These are phyloP conservation scores for Kurtzmaniella quercitrusa DNA, from an alignment of 1,139 yeast genomes.

Conservation along the genomic window DNA sequence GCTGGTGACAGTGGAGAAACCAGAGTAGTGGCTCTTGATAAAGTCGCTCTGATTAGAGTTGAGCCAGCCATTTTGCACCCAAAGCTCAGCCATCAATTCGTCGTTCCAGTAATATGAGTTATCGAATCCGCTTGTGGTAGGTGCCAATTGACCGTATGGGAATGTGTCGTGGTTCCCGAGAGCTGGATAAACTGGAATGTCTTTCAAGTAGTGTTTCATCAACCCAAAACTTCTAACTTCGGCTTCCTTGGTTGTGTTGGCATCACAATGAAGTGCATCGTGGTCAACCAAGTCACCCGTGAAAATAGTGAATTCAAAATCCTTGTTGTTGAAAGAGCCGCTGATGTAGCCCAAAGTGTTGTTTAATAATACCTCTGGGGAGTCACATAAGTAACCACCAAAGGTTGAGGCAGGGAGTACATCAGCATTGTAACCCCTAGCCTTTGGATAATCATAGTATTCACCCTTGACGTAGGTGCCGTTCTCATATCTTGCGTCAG, in stretches of 20 bases:
- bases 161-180: conserved; percentile 72
- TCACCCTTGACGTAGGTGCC: conserved; percentile 35
- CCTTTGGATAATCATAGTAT: conserved; percentile 32
- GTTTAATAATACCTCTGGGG: conserved; percentile 57
- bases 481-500: conserved; percentile 34
- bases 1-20: conserved; percentile 53
- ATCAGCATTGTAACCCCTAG: conserved; percentile 37
- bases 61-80: conserved; percentile 44
- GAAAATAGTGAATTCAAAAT: conserved; percentile 58
- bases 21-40: conserved; percentile 49
- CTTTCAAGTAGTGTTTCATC: conserved; percentile 50
- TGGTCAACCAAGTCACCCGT: conserved; percentile 72
- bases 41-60: conserved; percentile 18
- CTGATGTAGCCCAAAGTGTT: conserved; percentile 48
- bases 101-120: conserved; percentile 56
- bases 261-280: conserved; percentile 42
- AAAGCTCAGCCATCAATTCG: conserved; percentile 55
- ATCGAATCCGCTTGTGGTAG: conserved; percentile 28
- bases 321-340: conserved; percentile 24
- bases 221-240: conserved; percentile 50
- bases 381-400: conserved; percentile 61
- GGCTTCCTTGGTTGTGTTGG: conserved; percentile 47
- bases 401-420: conserved; percentile 54
- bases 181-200: conserved; percentile 59
- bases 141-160: conserved; percentile 70